A percentile compares a stretch with the other conserved stretches of the same genome.
phyloP scores from a whole-genome alignment of 352 stramenopile species.

The Pythium periplocum region DNA sequence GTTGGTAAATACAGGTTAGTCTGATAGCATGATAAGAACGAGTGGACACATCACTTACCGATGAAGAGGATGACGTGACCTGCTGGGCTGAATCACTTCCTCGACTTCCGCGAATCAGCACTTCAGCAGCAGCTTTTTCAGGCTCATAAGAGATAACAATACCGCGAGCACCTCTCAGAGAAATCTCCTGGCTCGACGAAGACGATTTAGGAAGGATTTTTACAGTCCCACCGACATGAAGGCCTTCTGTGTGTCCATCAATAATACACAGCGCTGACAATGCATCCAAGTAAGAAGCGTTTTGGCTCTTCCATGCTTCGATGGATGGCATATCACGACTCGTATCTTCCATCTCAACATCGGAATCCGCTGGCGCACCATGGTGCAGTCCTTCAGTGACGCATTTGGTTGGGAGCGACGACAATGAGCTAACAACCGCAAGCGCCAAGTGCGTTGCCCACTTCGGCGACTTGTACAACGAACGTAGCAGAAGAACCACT shows the following conservation, averaged over 20 bases:
- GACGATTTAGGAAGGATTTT: constrained; percentile 77
- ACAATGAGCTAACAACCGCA: constrained; percentile 50
- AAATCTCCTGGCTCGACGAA: constrained; percentile 66
- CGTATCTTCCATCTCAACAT: constrained; percentile 86
- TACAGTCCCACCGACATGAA: constrained; percentile 75
- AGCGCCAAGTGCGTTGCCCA: constrained; percentile 66
- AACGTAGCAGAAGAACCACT: constrained; percentile 77
- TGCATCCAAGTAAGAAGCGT: constrained; percentile 46
- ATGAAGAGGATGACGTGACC: constrained; percentile 7
- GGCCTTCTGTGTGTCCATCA: constrained; percentile 78
- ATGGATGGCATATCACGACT: constrained; percentile 51
- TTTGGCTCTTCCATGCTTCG: constrained; percentile 46
- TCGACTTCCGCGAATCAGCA: constrained; percentile 52
- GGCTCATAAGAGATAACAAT: constrained; percentile 76
- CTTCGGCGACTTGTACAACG: constrained; percentile 70
- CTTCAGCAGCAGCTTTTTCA: constrained; percentile 78
- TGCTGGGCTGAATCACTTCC: constrained; percentile 23
- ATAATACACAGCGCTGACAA: constrained; percentile 77
- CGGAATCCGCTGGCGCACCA: constrained; percentile 35
- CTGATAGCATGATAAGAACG: background rate
- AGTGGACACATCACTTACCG: constrained; percentile 26
- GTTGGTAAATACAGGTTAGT: no score
- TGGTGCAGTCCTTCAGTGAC: constrained; percentile 23
- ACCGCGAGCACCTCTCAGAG: constrained; percentile 64
- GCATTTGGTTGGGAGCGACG: constrained; percentile 36